Base-by-base conservation (phyloP, 306 rosid genomes). In the Vigna trinervia region DNA sequence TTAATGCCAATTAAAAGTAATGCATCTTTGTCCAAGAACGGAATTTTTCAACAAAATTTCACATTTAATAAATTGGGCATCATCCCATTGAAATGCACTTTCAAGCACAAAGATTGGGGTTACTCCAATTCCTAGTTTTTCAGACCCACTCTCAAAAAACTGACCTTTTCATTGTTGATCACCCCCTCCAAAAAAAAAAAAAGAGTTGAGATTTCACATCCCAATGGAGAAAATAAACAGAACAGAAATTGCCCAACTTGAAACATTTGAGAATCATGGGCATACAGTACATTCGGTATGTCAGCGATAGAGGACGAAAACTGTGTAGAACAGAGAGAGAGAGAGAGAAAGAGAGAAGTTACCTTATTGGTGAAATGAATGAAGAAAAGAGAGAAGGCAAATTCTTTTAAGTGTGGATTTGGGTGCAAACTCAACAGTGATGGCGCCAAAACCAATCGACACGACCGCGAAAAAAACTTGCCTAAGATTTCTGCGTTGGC, bases 401-500 rank as follows among this genome's bases (percentile, higher is more conserved):
- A 58, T 12, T 41, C 0, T 54, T 54, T 7, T 53, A 23, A 10
- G 6, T 60, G 32, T 56, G 20, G 22, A 12, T 61, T 61, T 61
- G 68, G 46, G 68, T 61, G 68, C 23, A 15, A 10, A 10, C 28
- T 12, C 50, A 4, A 9, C 32, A 14, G 46, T 61, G 22, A 20
- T 61, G 68, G 68, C 68, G 68, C 68, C 68, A 61, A 61, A 61
- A 61, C 23, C 45, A 30, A 30, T 34, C 68, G 68, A 34, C 4
- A 3, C 43, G 12, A 20, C 45, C 43, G 68, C 1, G 17, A 13
- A 59, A 57, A 10, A 30, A 20, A 54, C 2, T 20, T 12, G 20
- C 64, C 38, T 4, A 58, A 58, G 64, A 22, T 57, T 23, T 20
- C 0, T 53, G 28, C 0, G 11, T 17, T 26, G 20, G 12, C 12